Conservation (phyloP, 106 monocot genomes). For the Dendrobium huoshanense region DNA sequence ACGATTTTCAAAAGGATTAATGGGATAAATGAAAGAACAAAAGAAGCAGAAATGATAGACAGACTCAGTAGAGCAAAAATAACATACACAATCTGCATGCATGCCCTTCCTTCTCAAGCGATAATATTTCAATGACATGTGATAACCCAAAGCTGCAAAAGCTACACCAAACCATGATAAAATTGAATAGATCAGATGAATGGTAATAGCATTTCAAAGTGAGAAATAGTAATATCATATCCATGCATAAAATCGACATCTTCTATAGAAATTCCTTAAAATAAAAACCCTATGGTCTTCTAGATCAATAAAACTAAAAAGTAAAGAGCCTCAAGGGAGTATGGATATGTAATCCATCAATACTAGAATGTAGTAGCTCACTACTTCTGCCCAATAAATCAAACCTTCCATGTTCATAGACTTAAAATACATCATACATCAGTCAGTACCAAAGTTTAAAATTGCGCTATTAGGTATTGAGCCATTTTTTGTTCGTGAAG, state of each 20-base stretch:
- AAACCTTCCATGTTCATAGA: neutral
- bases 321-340: neutral
- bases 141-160: constrained; percentile 39
- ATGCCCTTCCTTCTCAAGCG: constrained; percentile 42
- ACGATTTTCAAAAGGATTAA: neutral
- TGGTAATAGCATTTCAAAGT: neutral
- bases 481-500: too few species aligned
- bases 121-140: constrained; percentile 33
- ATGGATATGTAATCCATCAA: neutral
- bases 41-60: neutral
- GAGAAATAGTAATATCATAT: neutral
- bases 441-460: too few species aligned
- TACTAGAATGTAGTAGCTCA: neutral
- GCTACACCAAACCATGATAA: constrained; percentile 18
- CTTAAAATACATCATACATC: too few species aligned
- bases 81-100: constrained; percentile 37
- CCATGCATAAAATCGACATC: neutral
- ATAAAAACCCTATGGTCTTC: neutral
- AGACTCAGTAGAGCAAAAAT: neutral
- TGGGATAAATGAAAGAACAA: neutral
- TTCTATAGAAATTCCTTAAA: neutral
- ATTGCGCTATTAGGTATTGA: too few species aligned
- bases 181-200: neutral
- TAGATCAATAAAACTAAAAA: neutral
- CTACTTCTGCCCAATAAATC: neutral